Base-by-base conservation (phyloP, 768 basidiomycete species). In the Kwoniella dendrophila region DNA sequence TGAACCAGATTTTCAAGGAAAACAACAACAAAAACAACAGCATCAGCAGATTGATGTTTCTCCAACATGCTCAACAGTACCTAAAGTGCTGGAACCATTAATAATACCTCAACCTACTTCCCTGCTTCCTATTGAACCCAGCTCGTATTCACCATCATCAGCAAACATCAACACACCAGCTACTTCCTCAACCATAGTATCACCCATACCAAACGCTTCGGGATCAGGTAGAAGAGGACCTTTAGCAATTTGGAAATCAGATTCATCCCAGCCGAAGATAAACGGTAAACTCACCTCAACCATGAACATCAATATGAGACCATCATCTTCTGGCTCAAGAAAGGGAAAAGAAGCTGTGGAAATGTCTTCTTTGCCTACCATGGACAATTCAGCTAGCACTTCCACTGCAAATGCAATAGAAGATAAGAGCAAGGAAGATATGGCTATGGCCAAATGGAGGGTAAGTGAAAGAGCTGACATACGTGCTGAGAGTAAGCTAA, bases 361-460 rank as follows among this genome's bases (percentile, higher is more conserved):
- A 45, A 55, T 62, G 45, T 38, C 34, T 8, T 47, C 47, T 12
- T 32, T 55, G 14, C 38, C 58, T 14, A 54, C 27, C 7, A 32
- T 29, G 40, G 24, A 30, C 3, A 33, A 22, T 18, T 38, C 26
- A 16, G 34, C 27, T 34, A 20, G 10, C 22, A 30, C 34, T 27
- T 3, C n/a, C n/a, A n/a, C 48, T 49, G 34, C 45, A 48, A 29
- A 44, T n/a, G 43, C 16, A 26, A 8, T 20, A 32, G 58, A 38
- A 12, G 51, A 53, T 2, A 53, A 30, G 44, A 62, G 33, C 38
- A 69, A 69, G 48, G 66, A 73, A 59, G 69, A 73, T 24, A 29
- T 62, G 52, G 72, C 69, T 4, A 57, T 74, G 67, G 65, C 67
- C 20, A 74, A 74, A 55, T 74, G 72, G 72, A 33, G 72, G 56